Percentiles rank a stretch among this genome's conserved stretches.
Evolutionary conservation across 1,139 yeast genomes (phyloP).

Genomic region (Lipomyces yarrowii): DNA sequence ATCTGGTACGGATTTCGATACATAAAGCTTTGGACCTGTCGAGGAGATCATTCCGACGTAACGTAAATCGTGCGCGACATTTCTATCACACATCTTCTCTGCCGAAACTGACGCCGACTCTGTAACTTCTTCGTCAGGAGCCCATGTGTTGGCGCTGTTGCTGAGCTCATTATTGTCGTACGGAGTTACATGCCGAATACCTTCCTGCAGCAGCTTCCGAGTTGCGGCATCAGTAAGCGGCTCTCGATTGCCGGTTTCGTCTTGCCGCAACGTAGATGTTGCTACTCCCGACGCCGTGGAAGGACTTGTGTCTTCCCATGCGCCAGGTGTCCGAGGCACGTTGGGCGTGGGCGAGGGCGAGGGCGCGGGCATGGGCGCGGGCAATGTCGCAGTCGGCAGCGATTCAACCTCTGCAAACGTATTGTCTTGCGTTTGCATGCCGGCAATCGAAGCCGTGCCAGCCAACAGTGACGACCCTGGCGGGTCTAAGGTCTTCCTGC

Average conservation of each 20-base stretch:
- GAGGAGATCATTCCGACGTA: constrained; percentile 15
- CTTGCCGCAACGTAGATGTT: neutral
- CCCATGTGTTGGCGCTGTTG: constrained; percentile 16
- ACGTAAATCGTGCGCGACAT: constrained; percentile 25
- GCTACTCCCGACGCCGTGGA: neutral
- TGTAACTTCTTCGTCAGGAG: constrained; percentile 15
- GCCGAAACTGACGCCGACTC: constrained; percentile 20
- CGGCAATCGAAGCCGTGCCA: neutral
- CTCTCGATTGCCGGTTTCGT: neutral
- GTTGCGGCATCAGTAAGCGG: constrained; percentile 23
- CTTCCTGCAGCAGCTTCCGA: constrained; percentile 21
- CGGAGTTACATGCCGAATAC: constrained; percentile 23
- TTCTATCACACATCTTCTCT: constrained; percentile 24
- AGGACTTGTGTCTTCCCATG: constrained; percentile 18
- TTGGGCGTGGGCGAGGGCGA: neutral
- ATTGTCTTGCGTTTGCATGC: neutral
- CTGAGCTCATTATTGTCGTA: constrained; percentile 12
- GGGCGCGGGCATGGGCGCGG: neutral
- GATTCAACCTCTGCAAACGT: neutral
- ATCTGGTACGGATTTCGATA: constrained; percentile 14
- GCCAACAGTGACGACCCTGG: neutral
- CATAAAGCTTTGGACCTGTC: constrained; percentile 21
- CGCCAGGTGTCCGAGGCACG: constrained; percentile 18
- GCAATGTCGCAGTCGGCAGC: neutral
- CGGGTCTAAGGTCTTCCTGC: neutral